Conservation (phyloP, 2,329 filamentous ascomycete species). For the Paraphaeosphaeria minitans region DNA sequence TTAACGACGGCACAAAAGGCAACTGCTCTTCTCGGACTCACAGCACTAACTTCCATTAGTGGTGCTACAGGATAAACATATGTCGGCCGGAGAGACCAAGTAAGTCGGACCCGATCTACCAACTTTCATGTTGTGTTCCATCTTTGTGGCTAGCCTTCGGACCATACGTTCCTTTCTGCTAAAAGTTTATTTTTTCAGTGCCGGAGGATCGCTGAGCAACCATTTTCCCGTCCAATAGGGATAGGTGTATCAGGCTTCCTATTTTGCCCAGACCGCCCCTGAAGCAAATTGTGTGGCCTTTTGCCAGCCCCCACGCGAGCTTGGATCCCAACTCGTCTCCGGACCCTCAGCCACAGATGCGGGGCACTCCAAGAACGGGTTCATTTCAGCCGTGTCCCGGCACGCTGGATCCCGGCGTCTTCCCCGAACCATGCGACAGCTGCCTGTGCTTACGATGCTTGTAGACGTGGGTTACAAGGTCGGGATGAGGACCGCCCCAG, state of each 20-base stretch:
- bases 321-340: conserved; percentile 11
- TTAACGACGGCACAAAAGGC: not conserved
- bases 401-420: conserved; percentile 23
- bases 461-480: conserved; percentile 10
- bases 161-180: not conserved
- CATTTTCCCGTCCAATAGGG: conserved; percentile 3
- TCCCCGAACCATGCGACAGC: conserved; percentile 21
- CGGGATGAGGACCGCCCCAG: conserved; percentile 11
- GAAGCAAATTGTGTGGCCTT: conserved; percentile 9
- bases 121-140: not conserved
- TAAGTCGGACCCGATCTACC: not conserved
- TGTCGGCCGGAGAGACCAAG: not conserved
- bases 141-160: not conserved
- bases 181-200: not conserved
- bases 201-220: not conserved
- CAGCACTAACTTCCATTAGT: conserved; percentile 2
- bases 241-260: not conserved
- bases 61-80: not conserved
- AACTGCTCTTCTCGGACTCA: not conserved
- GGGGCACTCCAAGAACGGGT: conserved; percentile 17
- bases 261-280: conserved; percentile 3
- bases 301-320: conserved; percentile 10
- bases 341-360: conserved; percentile 17
- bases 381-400: conserved; percentile 28
- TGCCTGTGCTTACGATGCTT: conserved; percentile 14